A percentile compares a stretch with the other conserved stretches of the same genome.
phyloP scores from a whole-genome alignment of 2,329 filamentous ascomycete species.

The Fusarium compactum region DNA sequence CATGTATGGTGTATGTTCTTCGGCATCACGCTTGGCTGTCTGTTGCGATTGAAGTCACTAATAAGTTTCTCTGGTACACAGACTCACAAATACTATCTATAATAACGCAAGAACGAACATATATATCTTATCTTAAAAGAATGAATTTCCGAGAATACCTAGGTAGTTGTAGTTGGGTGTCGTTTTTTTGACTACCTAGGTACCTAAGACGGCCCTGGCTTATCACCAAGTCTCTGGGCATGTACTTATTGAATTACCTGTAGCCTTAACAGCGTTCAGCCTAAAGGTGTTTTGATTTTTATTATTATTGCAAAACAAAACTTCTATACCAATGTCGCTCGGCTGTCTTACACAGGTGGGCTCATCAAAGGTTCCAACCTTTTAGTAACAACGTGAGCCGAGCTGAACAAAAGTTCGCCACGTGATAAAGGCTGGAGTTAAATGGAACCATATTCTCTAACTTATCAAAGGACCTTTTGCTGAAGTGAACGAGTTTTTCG shows the following conservation, averaged over 20 bases:
- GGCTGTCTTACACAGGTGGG: slow-evolving; percentile 12
- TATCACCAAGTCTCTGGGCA: not conserved
- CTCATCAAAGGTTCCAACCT: slow-evolving; percentile 36
- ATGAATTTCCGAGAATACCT: too few species aligned
- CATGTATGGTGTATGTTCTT: not conserved
- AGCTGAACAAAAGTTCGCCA: slow-evolving; percentile 38
- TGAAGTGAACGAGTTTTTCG: slow-evolving; percentile 3
- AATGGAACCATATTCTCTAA: slow-evolving; percentile 27
- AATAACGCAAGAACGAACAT: not conserved
- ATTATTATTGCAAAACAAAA: not conserved
- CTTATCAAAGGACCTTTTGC: slow-evolving; percentile 31
- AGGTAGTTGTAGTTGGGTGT: too few species aligned
- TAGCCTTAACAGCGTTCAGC: not conserved
- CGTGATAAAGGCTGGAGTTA: slow-evolving; percentile 15
- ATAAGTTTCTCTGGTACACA: not conserved
- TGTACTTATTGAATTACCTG: not conserved
- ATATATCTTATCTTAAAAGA: not conserved
- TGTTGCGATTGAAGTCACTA: not conserved
- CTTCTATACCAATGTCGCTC: not conserved
- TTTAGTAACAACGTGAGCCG: slow-evolving; percentile 23
- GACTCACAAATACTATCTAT: not conserved
- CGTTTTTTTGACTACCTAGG: too few species aligned
- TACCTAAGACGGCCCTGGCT: not conserved
- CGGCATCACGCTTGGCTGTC: not conserved
- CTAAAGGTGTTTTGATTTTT: not conserved